phyloP scores from a whole-genome alignment of 306 rosid genomes.

The Sicyos edulis region DNA sequence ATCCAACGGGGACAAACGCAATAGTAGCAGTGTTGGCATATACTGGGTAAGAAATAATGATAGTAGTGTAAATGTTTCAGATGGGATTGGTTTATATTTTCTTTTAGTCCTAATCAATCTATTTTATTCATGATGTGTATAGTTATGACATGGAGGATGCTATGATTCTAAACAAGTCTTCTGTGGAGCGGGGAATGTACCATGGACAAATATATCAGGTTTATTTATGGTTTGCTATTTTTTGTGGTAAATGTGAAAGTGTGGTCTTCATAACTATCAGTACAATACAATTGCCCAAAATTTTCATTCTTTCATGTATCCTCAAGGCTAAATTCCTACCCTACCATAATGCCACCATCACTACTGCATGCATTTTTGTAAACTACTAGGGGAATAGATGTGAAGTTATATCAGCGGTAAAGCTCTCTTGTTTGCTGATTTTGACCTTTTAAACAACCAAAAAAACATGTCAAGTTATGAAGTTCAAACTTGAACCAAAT shows the following conservation, averaged over 20 bases:
- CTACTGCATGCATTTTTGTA: background rate
- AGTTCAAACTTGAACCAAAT: background rate
- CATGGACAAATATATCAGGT: slow-evolving; percentile 95
- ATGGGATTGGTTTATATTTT: background rate
- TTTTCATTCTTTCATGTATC: background rate
- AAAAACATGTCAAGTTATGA: background rate
- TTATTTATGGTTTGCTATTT: slow-evolving; percentile 19
- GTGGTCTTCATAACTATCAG: background rate
- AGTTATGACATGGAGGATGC: slow-evolving; percentile 99
- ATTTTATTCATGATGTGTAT: slow-evolving; percentile 25
- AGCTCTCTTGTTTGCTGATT: background rate
- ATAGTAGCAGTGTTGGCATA: slow-evolving; percentile 91
- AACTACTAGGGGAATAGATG: background rate
- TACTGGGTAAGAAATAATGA: slow-evolving; percentile 64
- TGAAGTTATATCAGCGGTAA: background rate
- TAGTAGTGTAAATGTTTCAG: background rate
- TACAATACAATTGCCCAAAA: background rate
- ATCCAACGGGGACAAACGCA: slow-evolving; percentile 90
- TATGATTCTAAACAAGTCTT: slow-evolving; percentile 91
- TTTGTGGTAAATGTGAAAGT: background rate
- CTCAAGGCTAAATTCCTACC: background rate
- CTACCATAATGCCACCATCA: background rate
- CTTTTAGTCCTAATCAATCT: slow-evolving; percentile 20
- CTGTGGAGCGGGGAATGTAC: slow-evolving; percentile 96
- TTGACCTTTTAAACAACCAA: background rate